Evolutionary conservation across 495 filamentous ascomycete species (phyloP), one percentile per base, ranked within the genome.

Genomic region (Clavariopsis aquatica): DNA sequence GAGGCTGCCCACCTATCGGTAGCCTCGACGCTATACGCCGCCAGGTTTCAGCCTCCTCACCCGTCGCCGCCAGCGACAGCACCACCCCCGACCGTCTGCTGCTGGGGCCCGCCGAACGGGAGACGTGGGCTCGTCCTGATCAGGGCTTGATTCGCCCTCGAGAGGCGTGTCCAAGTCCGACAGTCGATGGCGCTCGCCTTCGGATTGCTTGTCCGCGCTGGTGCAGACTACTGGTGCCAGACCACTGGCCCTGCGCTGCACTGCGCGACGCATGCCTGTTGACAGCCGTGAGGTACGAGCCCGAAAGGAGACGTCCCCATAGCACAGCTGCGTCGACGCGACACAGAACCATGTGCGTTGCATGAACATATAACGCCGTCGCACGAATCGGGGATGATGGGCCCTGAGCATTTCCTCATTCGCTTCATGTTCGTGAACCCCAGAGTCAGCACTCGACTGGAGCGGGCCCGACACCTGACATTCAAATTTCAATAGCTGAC

Each of bases 11-110:
- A 49, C 52, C 57, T 43, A 34, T 54, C 56, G 10, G 38, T 66
- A 38, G 31, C 54, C 45, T 65, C 46, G 31, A 51, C 51, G 52
- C 52, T 47, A 64, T 26, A 19, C 20, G 15, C 10, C 5, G 49
- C 57, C 22, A 38, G 23, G 63, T 66, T 66, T 66, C 63, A 66
- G 63, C 63, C 63, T 60, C 45, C 31, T 46, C 13, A 51, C 56
- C 56, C 36, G 57, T 19, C 56, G 20, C 24, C 43, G n/a, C 61
- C 41, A 34, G 27, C 19, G 12, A 15, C 43, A n/a, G 54, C 54
- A 27, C 43, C 38, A 27, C 52, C 52, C n/a, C 20, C 5, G 20
- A 49, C 47, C 43, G 54, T 10, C 52, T 41, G 51, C 19, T 51
- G 12, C 34, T 65, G 62, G 45, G 38, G 17, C 57, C 56, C 56